These are phyloP conservation scores for Lasiosphaeriaceae sp. DNA, from an alignment of 495 filamentous ascomycete genomes.

Conservation along the genomic window DNA sequence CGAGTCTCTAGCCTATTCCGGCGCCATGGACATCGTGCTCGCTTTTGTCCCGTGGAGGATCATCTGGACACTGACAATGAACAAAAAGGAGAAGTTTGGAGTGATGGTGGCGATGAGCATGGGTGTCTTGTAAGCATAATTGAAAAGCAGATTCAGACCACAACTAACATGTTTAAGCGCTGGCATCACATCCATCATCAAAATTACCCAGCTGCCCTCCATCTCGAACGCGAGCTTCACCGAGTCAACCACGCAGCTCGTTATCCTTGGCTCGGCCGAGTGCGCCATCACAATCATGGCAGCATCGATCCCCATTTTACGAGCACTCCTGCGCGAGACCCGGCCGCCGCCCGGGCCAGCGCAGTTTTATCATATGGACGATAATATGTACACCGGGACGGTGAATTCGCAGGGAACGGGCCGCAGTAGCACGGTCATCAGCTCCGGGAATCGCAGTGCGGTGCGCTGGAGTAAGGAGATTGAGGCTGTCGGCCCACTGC, in stretches of 20 bases:
- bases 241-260: constrained; percentile 20
- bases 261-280: constrained; percentile 20
- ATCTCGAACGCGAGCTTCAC: constrained; percentile 26
- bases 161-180: constrained; percentile 14
- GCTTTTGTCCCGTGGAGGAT: constrained; percentile 35
- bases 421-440: constrained; percentile 22
- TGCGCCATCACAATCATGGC: constrained; percentile 26
- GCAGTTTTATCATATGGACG: constrained; percentile 21
- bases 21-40: constrained; percentile 31
- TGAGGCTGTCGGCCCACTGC: constrained; percentile 9
- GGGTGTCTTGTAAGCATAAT: constrained; percentile 27
- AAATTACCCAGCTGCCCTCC: constrained; percentile 25
- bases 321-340: constrained; percentile 24
- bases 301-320: constrained; percentile 22
- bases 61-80: constrained; percentile 35
- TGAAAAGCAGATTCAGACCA: background rate
- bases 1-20: constrained; percentile 23
- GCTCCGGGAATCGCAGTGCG: constrained; percentile 14
- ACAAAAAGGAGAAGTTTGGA: constrained; percentile 31
- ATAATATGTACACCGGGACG: constrained; percentile 18
- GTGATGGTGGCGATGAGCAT: constrained; percentile 37
- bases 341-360: constrained; percentile 22
- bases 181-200: constrained; percentile 23
- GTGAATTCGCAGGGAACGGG: constrained; percentile 19
- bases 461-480: constrained; percentile 17